Evolutionary conservation across 164 flowering plant genomes (phyloP).

Genomic region (Chimonanthus praecox): DNA sequence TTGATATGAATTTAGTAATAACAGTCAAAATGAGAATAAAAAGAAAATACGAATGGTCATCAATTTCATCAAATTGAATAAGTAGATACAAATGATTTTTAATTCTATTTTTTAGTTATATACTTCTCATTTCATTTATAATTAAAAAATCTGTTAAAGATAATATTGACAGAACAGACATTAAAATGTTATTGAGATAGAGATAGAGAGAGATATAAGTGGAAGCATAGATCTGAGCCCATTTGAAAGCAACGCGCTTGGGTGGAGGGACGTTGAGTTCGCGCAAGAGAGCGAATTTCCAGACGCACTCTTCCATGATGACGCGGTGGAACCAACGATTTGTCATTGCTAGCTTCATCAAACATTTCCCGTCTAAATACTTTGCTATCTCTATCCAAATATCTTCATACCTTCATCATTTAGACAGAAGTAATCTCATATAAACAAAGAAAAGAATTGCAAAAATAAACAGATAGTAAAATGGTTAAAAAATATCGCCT

Average conservation of each 20-base stretch:
- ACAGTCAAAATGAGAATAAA: too few relatives aligned
- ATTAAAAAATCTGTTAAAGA: too few relatives aligned
- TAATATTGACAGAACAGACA: too few relatives aligned
- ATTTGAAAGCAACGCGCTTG: slow-evolving; percentile 39
- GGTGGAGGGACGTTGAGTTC: slow-evolving; percentile 80
- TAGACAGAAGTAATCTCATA: not conserved
- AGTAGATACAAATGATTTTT: too few relatives aligned
- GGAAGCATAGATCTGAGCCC: slow-evolving; percentile 67
- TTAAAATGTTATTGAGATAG: not conserved
- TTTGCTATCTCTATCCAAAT: slow-evolving; percentile 87
- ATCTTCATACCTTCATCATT: slow-evolving; percentile 54
- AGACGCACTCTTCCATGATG: slow-evolving; percentile 58
- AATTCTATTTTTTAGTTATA: too few relatives aligned
- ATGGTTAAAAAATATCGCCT: too few relatives aligned
- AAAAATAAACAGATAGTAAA: not conserved
- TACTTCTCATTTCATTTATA: too few relatives aligned
- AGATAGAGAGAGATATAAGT: slow-evolving; percentile 45
- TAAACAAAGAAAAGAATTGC: not conserved
- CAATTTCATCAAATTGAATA: too few relatives aligned
- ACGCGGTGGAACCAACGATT: slow-evolving; percentile 62
- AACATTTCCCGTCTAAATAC: slow-evolving; percentile 63
- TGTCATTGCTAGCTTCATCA: slow-evolving; percentile 69
- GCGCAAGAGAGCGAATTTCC: slow-evolving; percentile 80
- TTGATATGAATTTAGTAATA: too few relatives aligned
- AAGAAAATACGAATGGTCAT: too few relatives aligned